Evolutionary conservation across 208 protist genomes (phyloP), one percentile per base, ranked within the genome.

Genomic region (Zelonia costaricensis): DNA sequence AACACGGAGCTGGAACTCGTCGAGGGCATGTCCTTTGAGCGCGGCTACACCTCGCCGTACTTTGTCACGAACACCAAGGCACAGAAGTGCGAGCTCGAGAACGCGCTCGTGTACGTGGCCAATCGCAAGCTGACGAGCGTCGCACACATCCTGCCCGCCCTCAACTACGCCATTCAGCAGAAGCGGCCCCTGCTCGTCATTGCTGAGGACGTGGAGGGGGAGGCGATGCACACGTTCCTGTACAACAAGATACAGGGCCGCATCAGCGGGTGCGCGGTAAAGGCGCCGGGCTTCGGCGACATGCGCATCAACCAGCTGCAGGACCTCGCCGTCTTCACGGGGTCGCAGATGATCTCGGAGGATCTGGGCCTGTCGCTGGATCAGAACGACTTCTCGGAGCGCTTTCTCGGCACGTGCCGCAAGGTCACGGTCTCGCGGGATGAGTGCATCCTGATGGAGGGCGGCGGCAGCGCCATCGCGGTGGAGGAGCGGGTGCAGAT

Each of bases 271-370:
- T 93, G 86, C 55, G 70, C 90, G 0, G 95, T 99, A 40, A 99
- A 99, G 84, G 98, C 98, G 1, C 98, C 98, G 43, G 98, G 99
- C 40, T 99, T 99, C 72, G 99, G 99, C 52, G 99, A 99, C 62
- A 97, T 99, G 82, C 86, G 98, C 57, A 99, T 98, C 79, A 97
- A 94, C 63, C 97, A 92, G 62, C 81, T 99, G 30, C 97, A 99
- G 72, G 99, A 99, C 79, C 98, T 99, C 45, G 98, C 98, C 35
- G 84, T 99, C 20, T 93, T 99, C 43, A 99, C 98, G 18, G 99
- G 99, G 45, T 93, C 93, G 47, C 77, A 93, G 62, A 92, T 98
- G 78, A 85, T 99, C 36, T 94, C 85, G 20, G 94, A 99, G 69
- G 97, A 98, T 49, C 60, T 96, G 4, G 98, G 97, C 8, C 69